phyloP scores from a whole-genome alignment of 2,329 filamentous ascomycete species.

The Grosmannia huntii region DNA sequence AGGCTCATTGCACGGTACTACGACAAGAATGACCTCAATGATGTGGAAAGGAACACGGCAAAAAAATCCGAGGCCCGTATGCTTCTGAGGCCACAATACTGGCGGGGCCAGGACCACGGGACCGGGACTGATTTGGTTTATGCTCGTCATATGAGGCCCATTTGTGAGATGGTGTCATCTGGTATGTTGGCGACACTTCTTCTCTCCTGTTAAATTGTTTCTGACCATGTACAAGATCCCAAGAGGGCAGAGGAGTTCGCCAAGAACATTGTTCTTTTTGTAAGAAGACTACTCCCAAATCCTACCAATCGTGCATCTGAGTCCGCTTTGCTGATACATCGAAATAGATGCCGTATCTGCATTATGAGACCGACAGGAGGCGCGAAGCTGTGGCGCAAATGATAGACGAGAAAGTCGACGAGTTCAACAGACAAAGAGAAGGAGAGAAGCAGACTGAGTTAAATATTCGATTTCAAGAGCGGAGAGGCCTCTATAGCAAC shows the following conservation, averaged over 20 bases:
- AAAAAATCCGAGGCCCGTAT: slow-evolving; percentile 6
- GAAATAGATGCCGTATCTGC: slow-evolving; percentile 26
- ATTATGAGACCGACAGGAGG: slow-evolving; percentile 27
- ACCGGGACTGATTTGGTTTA: slow-evolving; percentile 15
- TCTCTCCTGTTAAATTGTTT: background rate
- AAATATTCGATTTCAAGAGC: background rate
- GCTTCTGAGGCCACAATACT: slow-evolving; percentile 18
- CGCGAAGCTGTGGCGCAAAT: slow-evolving; percentile 16
- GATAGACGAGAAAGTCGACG: slow-evolving; percentile 14
- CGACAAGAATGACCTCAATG: background rate
- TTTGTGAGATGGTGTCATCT: slow-evolving; percentile 20
- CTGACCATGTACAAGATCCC: background rate
- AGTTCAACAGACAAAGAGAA: background rate
- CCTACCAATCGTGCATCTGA: background rate
- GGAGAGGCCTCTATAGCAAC: background rate
- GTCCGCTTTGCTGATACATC: background rate
- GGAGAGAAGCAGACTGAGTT: background rate
- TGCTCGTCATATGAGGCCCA: slow-evolving; percentile 22
- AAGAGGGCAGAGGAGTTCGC: background rate
- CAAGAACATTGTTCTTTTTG: slow-evolving; percentile 20
- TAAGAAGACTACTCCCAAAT: slow-evolving; percentile 8
- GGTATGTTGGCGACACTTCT: slow-evolving; percentile 9
- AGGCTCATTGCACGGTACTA: slow-evolving; percentile 17
- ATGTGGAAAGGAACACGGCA: slow-evolving; percentile 8
- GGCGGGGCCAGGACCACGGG: slow-evolving; percentile 23